phyloP scores from a whole-genome alignment of 73 alveolate species.

The Diophrys appendiculata region DNA sequence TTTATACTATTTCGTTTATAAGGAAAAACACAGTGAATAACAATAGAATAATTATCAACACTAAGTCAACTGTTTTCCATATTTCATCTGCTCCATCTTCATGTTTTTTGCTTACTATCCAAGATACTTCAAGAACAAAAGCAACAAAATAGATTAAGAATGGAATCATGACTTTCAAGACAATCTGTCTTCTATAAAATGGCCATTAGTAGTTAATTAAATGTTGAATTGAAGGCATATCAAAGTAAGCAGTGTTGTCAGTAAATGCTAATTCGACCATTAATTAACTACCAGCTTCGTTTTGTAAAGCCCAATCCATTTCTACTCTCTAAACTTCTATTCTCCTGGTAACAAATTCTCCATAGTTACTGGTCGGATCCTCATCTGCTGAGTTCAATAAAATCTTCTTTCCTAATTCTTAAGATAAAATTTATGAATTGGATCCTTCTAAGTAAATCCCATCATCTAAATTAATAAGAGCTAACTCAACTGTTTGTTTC shows the following conservation, averaged over 20 bases:
- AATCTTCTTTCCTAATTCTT: too few species aligned
- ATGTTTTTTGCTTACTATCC: constrained; percentile 5
- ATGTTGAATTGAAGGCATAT: constrained; percentile 15
- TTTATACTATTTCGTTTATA: constrained; percentile 6
- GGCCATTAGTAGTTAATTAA: constrained; percentile 43
- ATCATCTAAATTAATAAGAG: too few species aligned
- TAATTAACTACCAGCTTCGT: constrained; percentile 12
- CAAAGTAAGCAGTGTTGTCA: constrained; percentile 39
- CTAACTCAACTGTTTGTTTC: too few species aligned
- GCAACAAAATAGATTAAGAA: constrained; percentile 11
- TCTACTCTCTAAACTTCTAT: constrained; percentile 21
- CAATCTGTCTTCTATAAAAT: constrained; percentile 19
- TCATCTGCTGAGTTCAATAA: too few species aligned
- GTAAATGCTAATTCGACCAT: constrained; percentile 1
- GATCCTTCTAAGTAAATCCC: too few species aligned
- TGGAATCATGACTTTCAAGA: constrained; percentile 19
- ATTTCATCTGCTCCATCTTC: not conserved
- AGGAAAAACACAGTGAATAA: constrained; percentile 35
- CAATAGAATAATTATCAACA: constrained; percentile 7
- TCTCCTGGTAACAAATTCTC: too few species aligned
- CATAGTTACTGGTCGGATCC: too few species aligned
- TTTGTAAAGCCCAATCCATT: constrained; percentile 35
- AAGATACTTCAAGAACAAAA: constrained; percentile 13
- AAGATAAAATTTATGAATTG: too few species aligned
- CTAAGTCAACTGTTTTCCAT: too few species aligned